These are phyloP conservation scores for Cichorium intybus DNA, from an alignment of 140 eudicot species.

Conservation along the genomic window DNA sequence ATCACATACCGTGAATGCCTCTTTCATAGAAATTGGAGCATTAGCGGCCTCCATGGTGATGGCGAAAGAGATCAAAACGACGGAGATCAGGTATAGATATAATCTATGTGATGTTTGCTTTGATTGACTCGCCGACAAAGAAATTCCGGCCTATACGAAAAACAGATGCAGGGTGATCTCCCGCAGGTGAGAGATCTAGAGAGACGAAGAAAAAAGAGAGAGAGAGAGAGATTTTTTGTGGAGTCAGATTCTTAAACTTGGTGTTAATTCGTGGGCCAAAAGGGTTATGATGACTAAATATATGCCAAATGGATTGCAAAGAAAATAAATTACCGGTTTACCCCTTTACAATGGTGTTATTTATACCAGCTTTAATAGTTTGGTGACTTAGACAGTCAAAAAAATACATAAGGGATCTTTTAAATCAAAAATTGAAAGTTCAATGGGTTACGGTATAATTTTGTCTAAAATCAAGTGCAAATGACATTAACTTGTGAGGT, in stretches of 20 bases:
- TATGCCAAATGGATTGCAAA: too few relatives aligned
- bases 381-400: too few relatives aligned
- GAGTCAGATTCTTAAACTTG: constrained; percentile 16
- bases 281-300: too few relatives aligned
- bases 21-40: constrained; percentile 94
- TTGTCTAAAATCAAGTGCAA: too few relatives aligned
- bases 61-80: constrained; percentile 30
- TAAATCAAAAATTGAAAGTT: too few relatives aligned
- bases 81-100: constrained; percentile 28
- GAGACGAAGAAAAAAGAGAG: constrained; percentile 28
- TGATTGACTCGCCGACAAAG: constrained; percentile 22
- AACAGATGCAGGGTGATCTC: constrained; percentile 37
- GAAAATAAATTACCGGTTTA: too few relatives aligned
- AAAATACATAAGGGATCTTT: too few relatives aligned
- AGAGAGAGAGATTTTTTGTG: constrained; percentile 19
- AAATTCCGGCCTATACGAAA: constrained; percentile 18
- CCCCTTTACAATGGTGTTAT: too few relatives aligned
- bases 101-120: constrained; percentile 37
- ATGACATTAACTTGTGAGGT: too few relatives aligned
- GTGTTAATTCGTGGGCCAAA: too few relatives aligned
- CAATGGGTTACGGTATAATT: too few relatives aligned
- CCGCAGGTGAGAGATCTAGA: constrained; percentile 40
- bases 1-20: constrained; percentile 72
- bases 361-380: too few relatives aligned
- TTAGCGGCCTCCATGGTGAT: constrained; percentile 91